Percentiles rank a stretch among this genome's conserved stretches.
Evolutionary conservation across 2,329 filamentous ascomycete genomes (phyloP).

Genomic region (Ophiostoma quercus): DNA sequence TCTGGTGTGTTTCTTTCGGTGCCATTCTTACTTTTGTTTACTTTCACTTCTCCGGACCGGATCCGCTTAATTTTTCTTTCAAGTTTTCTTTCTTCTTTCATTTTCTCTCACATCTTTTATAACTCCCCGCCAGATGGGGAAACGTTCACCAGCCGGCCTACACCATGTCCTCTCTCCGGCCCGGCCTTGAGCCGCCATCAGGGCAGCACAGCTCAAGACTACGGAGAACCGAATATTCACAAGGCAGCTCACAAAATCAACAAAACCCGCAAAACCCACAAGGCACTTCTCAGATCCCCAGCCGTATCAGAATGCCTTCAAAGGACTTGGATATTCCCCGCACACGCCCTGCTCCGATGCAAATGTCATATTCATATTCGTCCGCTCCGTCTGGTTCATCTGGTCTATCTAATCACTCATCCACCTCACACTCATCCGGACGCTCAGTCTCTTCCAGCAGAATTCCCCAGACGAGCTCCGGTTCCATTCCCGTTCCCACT

Average conservation of each 20-base stretch:
- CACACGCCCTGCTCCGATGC: not conserved
- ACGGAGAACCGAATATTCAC: not conserved
- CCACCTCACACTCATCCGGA: not conserved
- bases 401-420: not conserved
- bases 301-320: not conserved
- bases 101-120: not conserved
- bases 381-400: not conserved
- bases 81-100: not conserved
- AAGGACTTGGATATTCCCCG: not conserved
- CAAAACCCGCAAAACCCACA: not conserved
- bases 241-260: not conserved
- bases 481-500: not conserved
- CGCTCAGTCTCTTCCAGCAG: slow-evolving; percentile 26
- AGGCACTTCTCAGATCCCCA: not conserved
- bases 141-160: not conserved
- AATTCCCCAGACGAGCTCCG: slow-evolving; percentile 36
- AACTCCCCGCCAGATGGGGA: slow-evolving; percentile 8
- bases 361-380: not conserved
- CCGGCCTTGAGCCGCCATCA: slow-evolving; percentile 6
- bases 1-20: not conserved
- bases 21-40: slow-evolving; percentile 4
- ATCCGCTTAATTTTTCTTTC: not conserved
- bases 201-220: not conserved
- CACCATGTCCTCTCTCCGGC: slow-evolving; percentile 13
- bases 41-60: not conserved